Base-by-base conservation (phyloP, 371 early-diverging fungal species). In the Massospora cicadina region DNA sequence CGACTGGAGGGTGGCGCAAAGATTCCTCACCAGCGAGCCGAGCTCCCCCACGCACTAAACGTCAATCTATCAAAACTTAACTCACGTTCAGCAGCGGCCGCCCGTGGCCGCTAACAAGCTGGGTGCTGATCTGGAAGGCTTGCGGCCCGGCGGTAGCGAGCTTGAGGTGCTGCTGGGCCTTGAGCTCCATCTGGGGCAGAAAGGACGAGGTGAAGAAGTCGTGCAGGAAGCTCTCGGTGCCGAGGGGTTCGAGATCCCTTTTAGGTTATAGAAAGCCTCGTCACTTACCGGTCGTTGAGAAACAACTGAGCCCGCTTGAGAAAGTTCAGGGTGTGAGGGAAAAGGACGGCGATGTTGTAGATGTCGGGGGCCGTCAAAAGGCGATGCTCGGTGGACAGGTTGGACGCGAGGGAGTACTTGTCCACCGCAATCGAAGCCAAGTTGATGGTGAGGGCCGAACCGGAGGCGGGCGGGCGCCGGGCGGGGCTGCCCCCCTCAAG, bases 121-220 rank as follows among this genome's bases (percentile, higher is more conserved):
- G 71, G 54, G 75, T 74, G 33, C 75, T 79, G 63, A 77, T 78
- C 66, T 77, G 77, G 64, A 81, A 81, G 0, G 79, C 78, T 67
- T 77, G 74, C 54, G 77, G 55, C 29, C 75, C 87, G 58, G 77
- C 78, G 21, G 86, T 84, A 54, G 80, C 81, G 54, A 77, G 72
- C 55, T 81, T 80, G 58, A 86, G 82, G 55, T 84, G 78, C 29
- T 79, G 77, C 74, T 84, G 71, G 1, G 86, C 82, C 54, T 82
- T 78, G 58, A 84, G 81, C 66, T 88, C 86, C 65, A 87, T 81
- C 60, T 83, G 81, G 12, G 88, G 87, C 32, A 88, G 68, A 65
- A 85, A 90, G 17, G 84, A 81, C 69, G 81, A 83, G 59, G 83
- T 69, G 25, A 88, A 77, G 76, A 88, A 88, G 32, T 90, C 88